Percentiles rank a stretch among this genome's conserved stretches.
These are phyloP conservation scores for Iodosphaeria phyllophila DNA, from an alignment of 2,329 filamentous ascomycete genomes.

Conservation along the genomic window DNA sequence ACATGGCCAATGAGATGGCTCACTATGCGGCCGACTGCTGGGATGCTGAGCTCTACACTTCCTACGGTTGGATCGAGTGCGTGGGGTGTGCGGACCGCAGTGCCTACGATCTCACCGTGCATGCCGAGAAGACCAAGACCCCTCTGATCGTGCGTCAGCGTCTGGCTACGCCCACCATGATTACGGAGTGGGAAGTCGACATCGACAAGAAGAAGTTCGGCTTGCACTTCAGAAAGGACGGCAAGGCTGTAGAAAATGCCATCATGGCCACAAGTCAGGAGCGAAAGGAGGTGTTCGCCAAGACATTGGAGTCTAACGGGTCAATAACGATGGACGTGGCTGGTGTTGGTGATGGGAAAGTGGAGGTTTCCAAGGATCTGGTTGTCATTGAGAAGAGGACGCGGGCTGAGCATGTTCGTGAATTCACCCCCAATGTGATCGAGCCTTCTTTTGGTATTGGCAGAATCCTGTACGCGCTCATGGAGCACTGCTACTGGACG, in stretches of 20 bases:
- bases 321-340: constrained; percentile 64
- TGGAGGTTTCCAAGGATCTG: constrained; percentile 61
- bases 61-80: constrained; percentile 95
- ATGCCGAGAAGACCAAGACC: constrained; percentile 80
- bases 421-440: constrained; percentile 90
- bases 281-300: constrained; percentile 59
- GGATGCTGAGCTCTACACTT: constrained; percentile 86
- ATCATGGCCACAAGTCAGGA: constrained; percentile 62
- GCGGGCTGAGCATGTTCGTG: constrained; percentile 63
- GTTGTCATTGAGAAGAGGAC: constrained; percentile 72
- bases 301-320: constrained; percentile 53
- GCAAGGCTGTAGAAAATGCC: constrained; percentile 66
- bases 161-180: constrained; percentile 54
- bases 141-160: constrained; percentile 72
- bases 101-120: constrained; percentile 84
- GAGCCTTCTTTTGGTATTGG: constrained; percentile 97
- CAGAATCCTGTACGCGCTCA: constrained; percentile 77
- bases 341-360: constrained; percentile 47
- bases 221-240: constrained; percentile 87
- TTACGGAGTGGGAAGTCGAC: constrained; percentile 78
- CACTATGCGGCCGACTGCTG: constrained; percentile 96
- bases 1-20: constrained; percentile 65
- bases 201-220: constrained; percentile 94
- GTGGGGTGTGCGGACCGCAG: constrained; percentile 92
- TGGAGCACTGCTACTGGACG: constrained; percentile 93